These are phyloP conservation scores for Talinum fruticosum DNA, from an alignment of 148 eudicot genomes.

Conservation along the genomic window DNA sequence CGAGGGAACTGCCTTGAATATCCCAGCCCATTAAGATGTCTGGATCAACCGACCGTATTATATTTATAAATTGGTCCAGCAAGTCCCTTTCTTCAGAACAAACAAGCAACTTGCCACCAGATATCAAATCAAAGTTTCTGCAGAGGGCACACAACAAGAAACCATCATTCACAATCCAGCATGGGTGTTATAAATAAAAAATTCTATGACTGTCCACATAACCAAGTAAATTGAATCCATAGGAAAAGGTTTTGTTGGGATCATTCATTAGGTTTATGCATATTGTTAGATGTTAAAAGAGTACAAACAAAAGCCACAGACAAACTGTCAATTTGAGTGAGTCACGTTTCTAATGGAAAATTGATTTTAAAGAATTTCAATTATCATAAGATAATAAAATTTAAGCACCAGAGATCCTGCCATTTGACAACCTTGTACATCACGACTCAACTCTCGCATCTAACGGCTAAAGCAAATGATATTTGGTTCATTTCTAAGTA, in stretches of 20 bases:
- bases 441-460: no score
- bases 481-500: no score
- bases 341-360: not conserved
- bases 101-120: conserved; percentile 44
- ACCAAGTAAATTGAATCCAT: not conserved
- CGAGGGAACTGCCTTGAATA: conserved; percentile 85
- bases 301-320: not conserved
- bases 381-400: no score
- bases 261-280: not conserved
- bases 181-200: no score
- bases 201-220: not conserved
- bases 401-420: not conserved
- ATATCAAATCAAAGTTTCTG: conserved; percentile 63
- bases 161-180: not conserved
- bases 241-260: not conserved
- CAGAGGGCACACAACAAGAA: conserved; percentile 8
- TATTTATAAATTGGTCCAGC: conserved; percentile 50
- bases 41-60: conserved; percentile 55
- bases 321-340: not conserved
- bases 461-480: no score
- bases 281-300: not conserved
- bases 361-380: not conserved
- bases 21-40: conserved; percentile 96
- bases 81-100: conserved; percentile 60
- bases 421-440: not conserved